Evolutionary conservation across 2,329 filamentous ascomycete species (phyloP).

Genomic region (Dothidotthia symphoricarpi): DNA sequence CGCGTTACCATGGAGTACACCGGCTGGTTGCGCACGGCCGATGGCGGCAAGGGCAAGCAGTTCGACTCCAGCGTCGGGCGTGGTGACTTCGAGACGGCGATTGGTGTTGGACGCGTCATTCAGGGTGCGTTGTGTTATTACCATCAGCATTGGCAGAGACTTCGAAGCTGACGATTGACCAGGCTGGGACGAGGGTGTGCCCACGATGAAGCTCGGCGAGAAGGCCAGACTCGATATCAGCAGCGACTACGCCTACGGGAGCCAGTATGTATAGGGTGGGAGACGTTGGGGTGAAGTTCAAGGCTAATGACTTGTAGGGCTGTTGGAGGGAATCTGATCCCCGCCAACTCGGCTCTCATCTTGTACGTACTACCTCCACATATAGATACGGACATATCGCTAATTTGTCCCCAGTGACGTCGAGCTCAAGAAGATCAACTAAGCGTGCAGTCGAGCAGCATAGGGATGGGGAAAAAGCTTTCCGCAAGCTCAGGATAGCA

Average conservation of each 20-base stretch:
- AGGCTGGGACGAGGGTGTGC: conserved; percentile 60
- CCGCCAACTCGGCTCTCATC: conserved; percentile 68
- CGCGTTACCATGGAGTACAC: conserved; percentile 35
- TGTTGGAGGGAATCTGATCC: conserved; percentile 64
- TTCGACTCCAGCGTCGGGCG: conserved; percentile 83
- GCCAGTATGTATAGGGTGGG: conserved; percentile 13
- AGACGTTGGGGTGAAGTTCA: too few relatives aligned
- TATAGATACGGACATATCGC: not conserved
- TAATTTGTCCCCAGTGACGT: conserved; percentile 21
- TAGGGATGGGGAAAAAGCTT: too few relatives aligned
- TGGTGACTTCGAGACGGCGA: conserved; percentile 70
- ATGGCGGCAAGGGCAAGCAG: conserved; percentile 33
- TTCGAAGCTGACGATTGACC: not conserved
- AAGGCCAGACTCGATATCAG: conserved; percentile 81
- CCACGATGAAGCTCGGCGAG: conserved; percentile 85
- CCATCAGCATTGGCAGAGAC: not conserved
- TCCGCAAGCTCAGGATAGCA: too few relatives aligned
- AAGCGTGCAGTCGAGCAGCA: not conserved
- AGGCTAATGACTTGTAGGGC: conserved; percentile 3
- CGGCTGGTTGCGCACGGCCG: conserved; percentile 27
- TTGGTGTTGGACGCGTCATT: conserved; percentile 83
- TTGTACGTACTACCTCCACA: conserved; percentile 62
- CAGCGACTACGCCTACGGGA: conserved; percentile 53
- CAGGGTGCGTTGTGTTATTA: conserved; percentile 58
- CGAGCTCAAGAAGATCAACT: conserved; percentile 39